Evolutionary conservation across 1,284 basidiomycete species (phyloP).

Genomic region (Ustilago shanxiensis): DNA sequence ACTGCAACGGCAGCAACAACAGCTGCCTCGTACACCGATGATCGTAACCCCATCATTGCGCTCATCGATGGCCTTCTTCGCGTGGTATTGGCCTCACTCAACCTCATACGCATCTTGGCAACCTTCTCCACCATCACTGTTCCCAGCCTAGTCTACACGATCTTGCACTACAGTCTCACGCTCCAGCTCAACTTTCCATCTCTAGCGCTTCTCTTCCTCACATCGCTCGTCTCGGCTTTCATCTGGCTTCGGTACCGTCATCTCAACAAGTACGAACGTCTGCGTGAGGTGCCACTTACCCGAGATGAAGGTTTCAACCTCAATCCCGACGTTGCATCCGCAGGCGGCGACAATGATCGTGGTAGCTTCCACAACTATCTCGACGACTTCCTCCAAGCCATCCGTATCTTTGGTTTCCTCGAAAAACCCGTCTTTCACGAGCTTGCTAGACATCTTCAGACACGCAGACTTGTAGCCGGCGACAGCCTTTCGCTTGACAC

Average conservation of each 20-base stretch:
- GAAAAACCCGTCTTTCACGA: slow-evolving; percentile 70
- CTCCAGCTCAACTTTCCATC: slow-evolving; percentile 68
- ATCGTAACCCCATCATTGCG: slow-evolving; percentile 46
- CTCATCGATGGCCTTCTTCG: slow-evolving; percentile 58
- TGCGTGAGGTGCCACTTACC: slow-evolving; percentile 66
- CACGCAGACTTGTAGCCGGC: slow-evolving; percentile 65
- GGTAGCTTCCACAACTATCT: slow-evolving; percentile 68
- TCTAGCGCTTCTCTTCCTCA: slow-evolving; percentile 58
- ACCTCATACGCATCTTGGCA: slow-evolving; percentile 56
- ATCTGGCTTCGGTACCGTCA: slow-evolving; percentile 71
- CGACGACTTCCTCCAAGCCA: slow-evolving; percentile 69
- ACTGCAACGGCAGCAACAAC: slow-evolving; percentile 16
- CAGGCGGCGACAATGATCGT: slow-evolving; percentile 56
- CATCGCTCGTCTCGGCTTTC: slow-evolving; percentile 49
- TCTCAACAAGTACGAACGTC: slow-evolving; percentile 66
- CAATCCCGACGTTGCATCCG: slow-evolving; percentile 61
- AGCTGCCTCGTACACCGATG: slow-evolving; percentile 30
- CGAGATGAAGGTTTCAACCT: slow-evolving; percentile 66
- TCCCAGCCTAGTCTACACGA: slow-evolving; percentile 61
- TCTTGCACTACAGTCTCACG: slow-evolving; percentile 67
- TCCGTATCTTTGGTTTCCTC: slow-evolving; percentile 69
- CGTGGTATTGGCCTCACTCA: slow-evolving; percentile 61
- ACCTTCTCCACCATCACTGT: slow-evolving; percentile 64
- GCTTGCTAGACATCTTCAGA: slow-evolving; percentile 68
- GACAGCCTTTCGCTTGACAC: slow-evolving; percentile 65